These are phyloP conservation scores for Penicilliopsis zonata DNA, from an alignment of 495 filamentous ascomycete genomes.

Conservation along the genomic window DNA sequence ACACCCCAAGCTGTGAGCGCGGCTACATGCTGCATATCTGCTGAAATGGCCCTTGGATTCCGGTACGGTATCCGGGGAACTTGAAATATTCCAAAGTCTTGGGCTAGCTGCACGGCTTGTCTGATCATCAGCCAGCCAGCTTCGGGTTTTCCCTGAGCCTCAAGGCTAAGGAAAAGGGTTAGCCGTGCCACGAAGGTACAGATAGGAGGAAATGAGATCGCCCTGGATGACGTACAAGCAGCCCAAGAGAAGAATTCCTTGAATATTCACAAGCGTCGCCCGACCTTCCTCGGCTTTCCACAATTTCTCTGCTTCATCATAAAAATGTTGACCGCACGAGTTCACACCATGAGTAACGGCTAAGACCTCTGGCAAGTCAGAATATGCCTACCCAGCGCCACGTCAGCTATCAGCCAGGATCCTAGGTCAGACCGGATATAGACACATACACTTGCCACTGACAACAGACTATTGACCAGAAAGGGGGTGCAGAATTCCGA, in stretches of 20 bases:
- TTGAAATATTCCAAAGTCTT: slow-evolving; percentile 20
- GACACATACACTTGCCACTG: slow-evolving; percentile 25
- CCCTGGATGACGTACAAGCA: slow-evolving; percentile 17
- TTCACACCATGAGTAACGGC: slow-evolving; percentile 12
- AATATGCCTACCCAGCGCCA: slow-evolving; percentile 17
- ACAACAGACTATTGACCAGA: slow-evolving; percentile 28
- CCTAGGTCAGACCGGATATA: background rate
- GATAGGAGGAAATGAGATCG: background rate
- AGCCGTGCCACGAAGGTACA: slow-evolving; percentile 2
- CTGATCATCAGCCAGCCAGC: slow-evolving; percentile 23
- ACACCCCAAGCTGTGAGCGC: slow-evolving; percentile 23
- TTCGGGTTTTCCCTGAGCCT: slow-evolving; percentile 17
- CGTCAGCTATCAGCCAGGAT: background rate
- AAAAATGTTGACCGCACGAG: slow-evolving; percentile 21
- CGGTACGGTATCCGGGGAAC: slow-evolving; percentile 4
- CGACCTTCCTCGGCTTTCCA: slow-evolving; percentile 23
- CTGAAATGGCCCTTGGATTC: slow-evolving; percentile 5
- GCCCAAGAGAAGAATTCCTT: slow-evolving; percentile 25
- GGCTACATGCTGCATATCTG: slow-evolving; percentile 12
- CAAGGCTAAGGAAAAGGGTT: slow-evolving; percentile 16
- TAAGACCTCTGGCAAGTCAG: slow-evolving; percentile 39
- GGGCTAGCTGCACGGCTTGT: slow-evolving; percentile 22
- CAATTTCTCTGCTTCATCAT: slow-evolving; percentile 21
- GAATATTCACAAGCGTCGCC: slow-evolving; percentile 20
- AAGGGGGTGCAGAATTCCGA: slow-evolving; percentile 25